A percentile compares a stretch with the other conserved stretches of the same genome.
phyloP scores from a whole-genome alignment of 2,329 filamentous ascomycete genomes.

The Aquanectria penicillioides region DNA sequence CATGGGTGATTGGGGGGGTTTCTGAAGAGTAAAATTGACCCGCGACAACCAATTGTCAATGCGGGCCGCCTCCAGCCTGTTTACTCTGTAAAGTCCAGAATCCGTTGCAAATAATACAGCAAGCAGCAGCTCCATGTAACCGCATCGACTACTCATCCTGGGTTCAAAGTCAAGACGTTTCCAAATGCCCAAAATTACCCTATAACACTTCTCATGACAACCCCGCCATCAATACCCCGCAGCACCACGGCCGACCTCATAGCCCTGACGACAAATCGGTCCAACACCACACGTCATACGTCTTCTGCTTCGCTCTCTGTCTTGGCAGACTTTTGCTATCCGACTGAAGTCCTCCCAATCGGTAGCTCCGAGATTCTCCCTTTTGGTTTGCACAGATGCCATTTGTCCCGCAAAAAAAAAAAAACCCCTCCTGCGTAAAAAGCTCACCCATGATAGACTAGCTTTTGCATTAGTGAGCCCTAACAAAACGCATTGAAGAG shows the following conservation, averaged over 20 bases:
- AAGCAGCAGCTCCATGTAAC: no score
- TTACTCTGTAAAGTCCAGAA: no score
- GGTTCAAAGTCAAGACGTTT: neutral
- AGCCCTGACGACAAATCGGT: neutral
- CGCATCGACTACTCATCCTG: neutral
- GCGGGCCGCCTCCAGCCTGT: no score
- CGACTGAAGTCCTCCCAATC: no score
- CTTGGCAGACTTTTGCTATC: no score
- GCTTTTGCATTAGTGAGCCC: constrained; percentile 30
- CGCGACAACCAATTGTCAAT: neutral
- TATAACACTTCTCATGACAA: constrained; percentile 4
- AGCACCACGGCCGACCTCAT: constrained; percentile 12
- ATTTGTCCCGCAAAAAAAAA: no score
- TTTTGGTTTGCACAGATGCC: no score
- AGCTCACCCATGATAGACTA: constrained; percentile 7
- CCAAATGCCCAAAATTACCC: neutral
- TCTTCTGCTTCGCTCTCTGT: neutral
- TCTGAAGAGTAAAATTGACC: neutral
- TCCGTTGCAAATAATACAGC: no score
- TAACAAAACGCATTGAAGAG: constrained; percentile 21
- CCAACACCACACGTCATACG: neutral
- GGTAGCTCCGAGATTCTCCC: no score
- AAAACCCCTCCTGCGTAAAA: no score
- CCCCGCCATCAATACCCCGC: constrained; percentile 24
- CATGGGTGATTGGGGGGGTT: no score